phyloP scores from a whole-genome alignment of 2,329 filamentous ascomycete species.

The Rhexocercosporidium sp. region DNA sequence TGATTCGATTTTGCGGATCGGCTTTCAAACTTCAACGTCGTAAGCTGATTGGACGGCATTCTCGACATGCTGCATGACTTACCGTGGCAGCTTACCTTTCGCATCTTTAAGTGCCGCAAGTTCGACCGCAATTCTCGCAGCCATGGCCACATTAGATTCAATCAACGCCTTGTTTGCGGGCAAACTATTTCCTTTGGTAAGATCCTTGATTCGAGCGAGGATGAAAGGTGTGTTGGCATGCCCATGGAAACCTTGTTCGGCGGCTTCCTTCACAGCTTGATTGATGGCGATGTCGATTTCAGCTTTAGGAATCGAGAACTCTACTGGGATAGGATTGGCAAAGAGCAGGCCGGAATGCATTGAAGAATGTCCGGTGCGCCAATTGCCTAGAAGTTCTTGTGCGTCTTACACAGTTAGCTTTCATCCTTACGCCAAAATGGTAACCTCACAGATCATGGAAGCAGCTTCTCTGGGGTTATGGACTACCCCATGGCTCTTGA shows the following conservation, averaged over 20 bases:
- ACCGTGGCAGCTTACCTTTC: background rate
- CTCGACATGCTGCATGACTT: background rate
- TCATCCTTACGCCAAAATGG: background rate
- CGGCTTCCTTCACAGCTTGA: conserved; percentile 59
- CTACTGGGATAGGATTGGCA: conserved; percentile 76
- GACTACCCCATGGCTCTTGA: conserved; percentile 78
- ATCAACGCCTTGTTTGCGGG: conserved; percentile 68
- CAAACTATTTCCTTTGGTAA: conserved; percentile 67
- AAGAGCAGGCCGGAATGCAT: conserved; percentile 80
- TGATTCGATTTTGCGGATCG: background rate
- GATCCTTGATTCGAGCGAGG: conserved; percentile 68
- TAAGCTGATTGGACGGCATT: background rate
- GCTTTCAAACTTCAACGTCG: background rate
- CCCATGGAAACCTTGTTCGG: conserved; percentile 59
- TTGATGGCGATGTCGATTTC: conserved; percentile 63
- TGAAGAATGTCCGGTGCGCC: conserved; percentile 58
- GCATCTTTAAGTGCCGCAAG: conserved; percentile 20
- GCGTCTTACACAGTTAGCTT: conserved; percentile 56
- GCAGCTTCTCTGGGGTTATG: conserved; percentile 82
- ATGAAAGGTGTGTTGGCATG: conserved; percentile 75
- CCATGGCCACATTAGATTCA: conserved; percentile 68
- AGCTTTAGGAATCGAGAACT: conserved; percentile 62
- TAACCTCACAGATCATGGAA: conserved; percentile 73
- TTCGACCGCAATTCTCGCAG: conserved; percentile 68
- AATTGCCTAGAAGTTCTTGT: conserved; percentile 41